These are phyloP conservation scores for Boletus sp. DNA, from an alignment of 768 basidiomycete species.

Conservation along the genomic window DNA sequence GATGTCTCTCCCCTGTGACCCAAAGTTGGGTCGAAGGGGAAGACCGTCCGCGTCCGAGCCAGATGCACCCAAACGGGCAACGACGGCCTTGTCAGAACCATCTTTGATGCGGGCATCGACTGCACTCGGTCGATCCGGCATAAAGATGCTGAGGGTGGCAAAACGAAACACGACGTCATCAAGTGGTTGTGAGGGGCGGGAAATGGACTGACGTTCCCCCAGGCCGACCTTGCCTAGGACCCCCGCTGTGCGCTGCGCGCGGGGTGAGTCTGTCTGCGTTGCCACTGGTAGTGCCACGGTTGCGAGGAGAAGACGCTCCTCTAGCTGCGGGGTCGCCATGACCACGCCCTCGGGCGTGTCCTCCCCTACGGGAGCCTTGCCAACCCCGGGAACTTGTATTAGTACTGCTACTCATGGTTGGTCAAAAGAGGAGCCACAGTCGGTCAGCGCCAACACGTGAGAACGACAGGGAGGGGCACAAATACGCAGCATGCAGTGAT, in stretches of 20 bases:
- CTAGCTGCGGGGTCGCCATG: neutral
- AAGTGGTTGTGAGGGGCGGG: neutral
- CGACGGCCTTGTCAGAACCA: conserved; percentile 36
- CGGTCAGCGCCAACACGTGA: neutral
- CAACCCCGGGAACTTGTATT: neutral
- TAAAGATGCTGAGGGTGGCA: conserved; percentile 27
- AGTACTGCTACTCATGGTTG: conserved; percentile 4
- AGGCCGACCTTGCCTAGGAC: conserved; percentile 9
- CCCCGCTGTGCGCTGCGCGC: conserved; percentile 19
- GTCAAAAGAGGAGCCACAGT: neutral
- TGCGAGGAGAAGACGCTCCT: neutral
- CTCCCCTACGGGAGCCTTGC: conserved; percentile 27
- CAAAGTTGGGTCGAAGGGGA: conserved; percentile 46
- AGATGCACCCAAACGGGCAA: conserved; percentile 29
- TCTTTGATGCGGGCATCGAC: conserved; percentile 52
- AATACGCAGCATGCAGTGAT: too few species aligned
- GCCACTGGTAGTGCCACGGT: conserved; percentile 4
- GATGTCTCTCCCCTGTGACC: conserved; percentile 38
- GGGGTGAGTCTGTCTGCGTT: conserved; percentile 22
- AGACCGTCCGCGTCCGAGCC: conserved; percentile 17
- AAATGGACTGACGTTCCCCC: conserved; percentile 19
- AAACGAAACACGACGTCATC: neutral
- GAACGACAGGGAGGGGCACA: too few species aligned
- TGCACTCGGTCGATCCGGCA: conserved; percentile 36
- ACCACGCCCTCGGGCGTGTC: conserved; percentile 1